These are phyloP conservation scores for Debaryomyces coudertii DNA, from an alignment of 1,139 yeast genomes.

Conservation along the genomic window DNA sequence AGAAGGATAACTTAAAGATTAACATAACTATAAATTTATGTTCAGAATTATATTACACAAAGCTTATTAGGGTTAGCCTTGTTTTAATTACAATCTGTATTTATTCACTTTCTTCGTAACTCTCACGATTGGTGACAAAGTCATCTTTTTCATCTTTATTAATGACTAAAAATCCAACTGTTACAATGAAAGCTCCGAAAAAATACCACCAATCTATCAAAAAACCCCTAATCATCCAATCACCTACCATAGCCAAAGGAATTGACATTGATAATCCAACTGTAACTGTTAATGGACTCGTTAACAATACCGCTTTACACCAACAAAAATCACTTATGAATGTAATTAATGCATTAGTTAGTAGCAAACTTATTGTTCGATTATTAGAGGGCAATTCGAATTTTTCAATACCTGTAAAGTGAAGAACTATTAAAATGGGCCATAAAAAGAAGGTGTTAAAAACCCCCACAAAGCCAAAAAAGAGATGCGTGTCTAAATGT, in stretches of 20 bases:
- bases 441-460: slow-evolving; percentile 76
- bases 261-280: slow-evolving; percentile 92
- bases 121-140: slow-evolving; percentile 24
- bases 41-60: slow-evolving; percentile 5
- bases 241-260: slow-evolving; percentile 94
- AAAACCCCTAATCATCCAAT: slow-evolving; percentile 71
- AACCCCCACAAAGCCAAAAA: slow-evolving; percentile 93
- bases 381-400: slow-evolving; percentile 68
- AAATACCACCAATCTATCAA: slow-evolving; percentile 63
- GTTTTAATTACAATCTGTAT: not conserved
- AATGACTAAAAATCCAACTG: slow-evolving; percentile 80
- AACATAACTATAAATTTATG: not conserved
- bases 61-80: not conserved
- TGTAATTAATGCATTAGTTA: slow-evolving; percentile 73
- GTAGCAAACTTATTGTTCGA: slow-evolving; percentile 56
- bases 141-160: slow-evolving; percentile 76
- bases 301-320: slow-evolving; percentile 92
- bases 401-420: slow-evolving; percentile 63
- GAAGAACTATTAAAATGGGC: slow-evolving; percentile 75
- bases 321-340: slow-evolving; percentile 89
- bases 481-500: slow-evolving; percentile 77
- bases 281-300: slow-evolving; percentile 93
- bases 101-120: slow-evolving; percentile 14
- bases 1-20: not conserved
- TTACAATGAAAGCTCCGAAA: slow-evolving; percentile 78